Base-by-base conservation (phyloP, 371 early-diverging fungal genomes). In the Nosema muscidifuracis region DNA sequence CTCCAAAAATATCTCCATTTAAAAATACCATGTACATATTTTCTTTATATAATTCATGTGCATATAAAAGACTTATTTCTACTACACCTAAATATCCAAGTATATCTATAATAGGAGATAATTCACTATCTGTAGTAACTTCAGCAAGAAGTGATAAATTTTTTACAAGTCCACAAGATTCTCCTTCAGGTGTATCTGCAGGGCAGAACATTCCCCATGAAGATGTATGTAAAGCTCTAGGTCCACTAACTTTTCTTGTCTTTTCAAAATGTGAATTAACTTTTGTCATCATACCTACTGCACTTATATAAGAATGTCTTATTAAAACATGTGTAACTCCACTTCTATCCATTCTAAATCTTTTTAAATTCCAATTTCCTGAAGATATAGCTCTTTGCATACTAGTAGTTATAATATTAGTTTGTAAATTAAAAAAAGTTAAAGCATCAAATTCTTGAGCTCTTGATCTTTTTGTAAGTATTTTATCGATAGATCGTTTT, bases 301-400 rank as follows among this genome's bases (percentile, higher is more conserved):
- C 95, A 4, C 92, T 88, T 66, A 97, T 92, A 78, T 94, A 97
- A 60, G 91, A 90, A 34, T 98, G 86, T 34, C 99, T 89, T 40
- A 92, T 89, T 44, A 99, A 83, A 1, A 96, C 95, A 73, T 97
- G 96, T 4, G 97, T 97, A 40, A 99, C 91, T 65, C 99, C 99
- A 18, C 94, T 91, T 50, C 97, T 87, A 79, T 99, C 98, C 98
- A 99, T 98, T 85, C 92, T 95, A 87, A 99, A 98, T 80, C 99
- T 92, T 85, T 95, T 97, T 69, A 99, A 85, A 55, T 88, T 90
- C 99, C 99, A 99, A 81, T 96, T 97, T 31, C 99, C 99, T 0
- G 97, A 91, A 0, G 94, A 92, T 68, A 99, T 97, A 51, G 97
- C 91, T 16, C 97, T 86, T 38, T 89, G 88, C 40, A 99, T 89